phyloP scores from a whole-genome alignment of 305 asterid genomes.

The Fraxinus dipetala region DNA sequence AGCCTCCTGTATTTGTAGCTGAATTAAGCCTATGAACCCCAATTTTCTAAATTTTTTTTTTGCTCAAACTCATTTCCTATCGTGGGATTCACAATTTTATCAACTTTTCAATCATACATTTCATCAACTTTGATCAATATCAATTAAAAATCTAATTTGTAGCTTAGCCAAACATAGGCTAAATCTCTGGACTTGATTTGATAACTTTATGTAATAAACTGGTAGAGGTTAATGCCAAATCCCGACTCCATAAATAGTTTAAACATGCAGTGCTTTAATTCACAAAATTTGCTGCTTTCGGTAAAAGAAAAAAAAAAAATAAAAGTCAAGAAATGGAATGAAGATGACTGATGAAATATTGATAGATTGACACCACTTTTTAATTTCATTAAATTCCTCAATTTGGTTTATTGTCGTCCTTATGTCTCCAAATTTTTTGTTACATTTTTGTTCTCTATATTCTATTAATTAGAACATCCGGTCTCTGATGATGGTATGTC shows the following conservation, averaged over 20 bases:
- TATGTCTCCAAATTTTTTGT: too few species aligned
- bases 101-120: too few species aligned
- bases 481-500: not conserved
- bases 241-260: not conserved
- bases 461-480: not conserved
- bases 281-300: not conserved
- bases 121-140: too few species aligned
- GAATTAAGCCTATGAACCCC: too few species aligned
- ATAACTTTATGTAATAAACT: too few species aligned
- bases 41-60: too few species aligned
- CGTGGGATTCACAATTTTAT: too few species aligned
- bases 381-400: not conserved
- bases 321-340: too few species aligned
- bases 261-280: not conserved
- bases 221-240: not conserved
- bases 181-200: not conserved
- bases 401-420: not conserved
- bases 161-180: not conserved
- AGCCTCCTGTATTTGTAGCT: not conserved
- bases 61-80: not conserved
- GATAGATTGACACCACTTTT: too few species aligned
- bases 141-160: too few species aligned
- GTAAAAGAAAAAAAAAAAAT: too few species aligned
- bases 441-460: not conserved
- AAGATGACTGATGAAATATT: too few species aligned